Evolutionary conservation across 75 land plant genomes (phyloP).

Genomic region (Selaginella moellendorffii): DNA sequence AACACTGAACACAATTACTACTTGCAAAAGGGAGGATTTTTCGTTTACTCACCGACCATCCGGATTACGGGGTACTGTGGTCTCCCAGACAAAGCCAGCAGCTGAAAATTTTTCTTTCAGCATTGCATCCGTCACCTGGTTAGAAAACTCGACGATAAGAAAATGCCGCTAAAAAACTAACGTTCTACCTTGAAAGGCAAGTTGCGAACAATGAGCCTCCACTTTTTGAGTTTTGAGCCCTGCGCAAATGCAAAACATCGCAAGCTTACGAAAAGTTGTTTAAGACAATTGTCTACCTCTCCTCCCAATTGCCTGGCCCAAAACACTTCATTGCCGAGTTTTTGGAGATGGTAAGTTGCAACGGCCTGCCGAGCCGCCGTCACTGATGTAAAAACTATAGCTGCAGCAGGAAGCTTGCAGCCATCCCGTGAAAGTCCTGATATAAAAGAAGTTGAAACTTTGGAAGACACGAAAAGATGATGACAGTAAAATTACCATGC

Average conservation of each 20-base stretch:
- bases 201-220: conserved; percentile 90
- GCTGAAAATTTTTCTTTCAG: conserved; percentile 46
- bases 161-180: background rate
- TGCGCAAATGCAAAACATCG: conserved; percentile 13
- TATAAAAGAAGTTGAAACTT: background rate
- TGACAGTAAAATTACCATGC: conserved; percentile 37
- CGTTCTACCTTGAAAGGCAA: conserved; percentile 74
- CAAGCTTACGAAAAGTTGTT: background rate
- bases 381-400: conserved; percentile 64
- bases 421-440: conserved; percentile 50
- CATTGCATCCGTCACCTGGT: conserved; percentile 50
- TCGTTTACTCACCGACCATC: conserved; percentile 41
- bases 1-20: background rate
- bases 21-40: background rate
- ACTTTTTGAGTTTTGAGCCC: conserved; percentile 84
- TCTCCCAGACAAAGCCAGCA: conserved; percentile 84
- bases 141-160: conserved; percentile 19
- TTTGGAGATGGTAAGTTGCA: conserved; percentile 48
- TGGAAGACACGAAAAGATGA: background rate
- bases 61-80: conserved; percentile 47
- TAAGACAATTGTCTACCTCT: conserved; percentile 41
- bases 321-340: conserved; percentile 40
- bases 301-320: conserved; percentile 99
- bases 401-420: conserved; percentile 60
- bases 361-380: conserved; percentile 59